Evolutionary conservation across 352 stramenopile genomes (phyloP), one percentile per base, ranked within the genome.

Genomic region (Phytophthora tubulina): DNA sequence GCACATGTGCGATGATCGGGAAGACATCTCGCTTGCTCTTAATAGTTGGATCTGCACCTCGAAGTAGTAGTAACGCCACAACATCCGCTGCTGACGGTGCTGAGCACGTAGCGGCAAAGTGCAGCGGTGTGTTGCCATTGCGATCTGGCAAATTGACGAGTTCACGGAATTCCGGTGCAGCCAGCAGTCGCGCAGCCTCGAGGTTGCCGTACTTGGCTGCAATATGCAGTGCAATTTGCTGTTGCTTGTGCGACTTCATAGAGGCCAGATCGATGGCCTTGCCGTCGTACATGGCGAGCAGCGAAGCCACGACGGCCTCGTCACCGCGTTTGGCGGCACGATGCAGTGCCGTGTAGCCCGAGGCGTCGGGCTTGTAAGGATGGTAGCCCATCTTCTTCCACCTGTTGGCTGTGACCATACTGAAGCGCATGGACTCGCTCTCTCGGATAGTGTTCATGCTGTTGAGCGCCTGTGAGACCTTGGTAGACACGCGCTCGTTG

Each of bases 361-460:
- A 86, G 31, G 81, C 83, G 60, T 94, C 89, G 13, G 84, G 86
- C 41, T 92, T 90, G 75, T 94, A 96, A 44, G 89, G 89, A 58
- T 94, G 83, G 60, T 96, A 96, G 33, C 86, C 89, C 61, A 89
- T 84, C 48, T 93, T 92, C 59, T 92, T 91, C 89, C 89, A 96
- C 73, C 94, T 94, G 76, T 72, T 85, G 17, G 89, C 86, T 14
- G 81, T 94, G 48, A 77, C 76, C 71, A 96, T 88, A 60, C 85
- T 94, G 63, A 86, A 89, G 70, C 87, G 86, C 79, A 96, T 86
- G 10, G 85, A 86, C 74, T 93, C 84, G 65, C 83, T 91, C 76
- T 92, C 85, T 60, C 80, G 82, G 67, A 92, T 93, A 1, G 81
- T 87, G 45, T 84, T 78, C 81, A 94, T 88, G 73, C 72, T 77